Evolutionary conservation across 2,329 filamentous ascomycete species (phyloP), one percentile per base, ranked within the genome.

Genomic region (Sarocladium kiliense): DNA sequence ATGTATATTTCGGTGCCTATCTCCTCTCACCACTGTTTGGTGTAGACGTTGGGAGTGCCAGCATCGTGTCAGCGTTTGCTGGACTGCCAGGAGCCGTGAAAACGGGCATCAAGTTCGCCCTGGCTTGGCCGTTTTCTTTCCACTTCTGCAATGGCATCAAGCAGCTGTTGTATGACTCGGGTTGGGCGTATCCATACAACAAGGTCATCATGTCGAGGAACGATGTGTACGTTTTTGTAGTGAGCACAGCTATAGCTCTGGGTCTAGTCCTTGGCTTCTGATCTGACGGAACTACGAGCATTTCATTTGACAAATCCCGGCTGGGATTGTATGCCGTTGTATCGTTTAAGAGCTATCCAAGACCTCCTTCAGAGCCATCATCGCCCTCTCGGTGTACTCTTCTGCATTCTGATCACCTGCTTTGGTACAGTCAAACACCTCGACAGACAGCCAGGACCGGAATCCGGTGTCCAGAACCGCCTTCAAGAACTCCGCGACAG

Each of bases 1-100:
- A 94, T 78, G 69, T 82, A 66, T 93, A 87, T 74, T 82, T 85
- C 55, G 72, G 84, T 60, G 83, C 85, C 51, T 94, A 95, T 77
- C 84, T 93, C 53, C 80, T 80, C 57, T 83, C 88, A 0, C 89
- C 89, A 3, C 71, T 85, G 42, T 71, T 88, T 54, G 90, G 77
- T 59, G 77, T 74, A 74, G 77, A 78, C 69, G 65, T 79, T 54
- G 77, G 79, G 71, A 73, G 69, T 34, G 71, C 73, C 19, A 72
- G 80, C 11, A 64, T 86, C 3, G 82, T 80, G 18, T 78, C 81
- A 12, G 71, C 82, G 37, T 78, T 79, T 21, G 80, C 77, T 19
- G 72, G 72, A 1, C 67, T 86, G n/a, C 77, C 84, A 23, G 67
- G 81, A 3, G 75, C 78, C 47, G 73, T 72, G 63, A 82, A 84